A percentile compares a stretch with the other conserved stretches of the same genome.
Evolutionary conservation across 2,329 filamentous ascomycete species (phyloP).

Genomic region (Neopestalotiopsis sp.): DNA sequence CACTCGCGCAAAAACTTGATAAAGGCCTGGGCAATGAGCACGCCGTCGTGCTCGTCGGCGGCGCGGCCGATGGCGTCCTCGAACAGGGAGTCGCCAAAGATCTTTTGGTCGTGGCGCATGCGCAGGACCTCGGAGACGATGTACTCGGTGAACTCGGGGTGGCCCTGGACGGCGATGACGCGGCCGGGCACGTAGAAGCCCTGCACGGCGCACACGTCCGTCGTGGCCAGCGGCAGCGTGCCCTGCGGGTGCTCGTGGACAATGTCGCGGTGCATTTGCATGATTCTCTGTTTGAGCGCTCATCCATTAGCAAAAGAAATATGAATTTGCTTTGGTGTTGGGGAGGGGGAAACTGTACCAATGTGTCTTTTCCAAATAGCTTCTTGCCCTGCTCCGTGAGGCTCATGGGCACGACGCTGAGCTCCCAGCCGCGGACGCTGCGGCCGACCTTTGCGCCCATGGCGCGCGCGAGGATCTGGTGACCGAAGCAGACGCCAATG

Average conservation of each 20-base stretch:
- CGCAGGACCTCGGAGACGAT: slow-evolving; percentile 74
- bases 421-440: slow-evolving; percentile 77
- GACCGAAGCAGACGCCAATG: slow-evolving; percentile 87
- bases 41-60: slow-evolving; percentile 74
- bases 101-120: slow-evolving; percentile 65
- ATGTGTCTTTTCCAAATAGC: slow-evolving; percentile 69
- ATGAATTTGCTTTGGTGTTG: no score
- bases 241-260: slow-evolving; percentile 68
- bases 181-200: slow-evolving; percentile 73
- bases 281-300: slow-evolving; percentile 58
- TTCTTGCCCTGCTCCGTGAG: slow-evolving; percentile 73
- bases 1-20: slow-evolving; percentile 74
- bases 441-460: slow-evolving; percentile 70
- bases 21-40: slow-evolving; percentile 76
- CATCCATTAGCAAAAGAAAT: no score
- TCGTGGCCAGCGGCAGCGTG: slow-evolving; percentile 67
- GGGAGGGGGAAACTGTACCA: slow-evolving; percentile 43
- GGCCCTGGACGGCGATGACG: slow-evolving; percentile 81
- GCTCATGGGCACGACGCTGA: slow-evolving; percentile 72
- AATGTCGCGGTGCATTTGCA: slow-evolving; percentile 87
- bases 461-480: slow-evolving; percentile 81
- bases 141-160: slow-evolving; percentile 79
- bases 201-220: slow-evolving; percentile 74
- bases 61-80: slow-evolving; percentile 72
- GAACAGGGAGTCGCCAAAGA: slow-evolving; percentile 73